Evolutionary conservation across 371 early-diverging fungal species (phyloP).

Genomic region (Apophysomyces elegans): DNA sequence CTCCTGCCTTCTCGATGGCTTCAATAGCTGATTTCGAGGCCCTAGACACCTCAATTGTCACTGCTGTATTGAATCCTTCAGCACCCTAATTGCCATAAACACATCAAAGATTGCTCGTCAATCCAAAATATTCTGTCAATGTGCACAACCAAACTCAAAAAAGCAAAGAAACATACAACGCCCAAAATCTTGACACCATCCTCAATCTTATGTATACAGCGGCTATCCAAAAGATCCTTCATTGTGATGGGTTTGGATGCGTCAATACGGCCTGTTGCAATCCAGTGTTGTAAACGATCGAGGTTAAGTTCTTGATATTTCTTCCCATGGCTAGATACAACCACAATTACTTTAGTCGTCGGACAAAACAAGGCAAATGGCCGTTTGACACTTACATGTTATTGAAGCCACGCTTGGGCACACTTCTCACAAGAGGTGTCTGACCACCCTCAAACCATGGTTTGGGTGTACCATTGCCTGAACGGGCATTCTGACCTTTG

Average conservation of each 20-base stretch:
- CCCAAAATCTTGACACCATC: conserved; percentile 90
- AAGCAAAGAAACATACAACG: conserved; percentile 53
- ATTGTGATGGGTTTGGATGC: conserved; percentile 83
- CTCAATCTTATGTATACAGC: conserved; percentile 77
- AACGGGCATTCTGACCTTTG: conserved; percentile 91
- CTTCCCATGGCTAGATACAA: conserved; percentile 57
- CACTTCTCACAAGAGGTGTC: conserved; percentile 80
- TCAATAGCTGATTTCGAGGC: conserved; percentile 85
- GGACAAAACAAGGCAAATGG: background rate
- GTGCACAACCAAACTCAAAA: no score
- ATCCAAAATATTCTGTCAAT: background rate
- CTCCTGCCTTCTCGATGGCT: conserved; percentile 85
- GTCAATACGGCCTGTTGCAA: conserved; percentile 86
- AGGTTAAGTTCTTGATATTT: conserved; percentile 79
- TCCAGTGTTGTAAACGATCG: conserved; percentile 92
- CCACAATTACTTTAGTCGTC: background rate
- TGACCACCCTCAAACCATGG: conserved; percentile 97
- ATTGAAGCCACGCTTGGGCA: conserved; percentile 91
- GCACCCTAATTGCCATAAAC: conserved; percentile 51
- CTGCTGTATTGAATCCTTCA: conserved; percentile 65
- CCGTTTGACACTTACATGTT: conserved; percentile 58
- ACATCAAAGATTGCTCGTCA: background rate
- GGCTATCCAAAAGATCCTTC: conserved; percentile 75
- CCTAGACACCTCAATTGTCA: conserved; percentile 86
- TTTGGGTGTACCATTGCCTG: conserved; percentile 77